Base-by-base conservation (phyloP, 2,329 filamentous ascomycete genomes). In the Colletotrichum sp. region DNA sequence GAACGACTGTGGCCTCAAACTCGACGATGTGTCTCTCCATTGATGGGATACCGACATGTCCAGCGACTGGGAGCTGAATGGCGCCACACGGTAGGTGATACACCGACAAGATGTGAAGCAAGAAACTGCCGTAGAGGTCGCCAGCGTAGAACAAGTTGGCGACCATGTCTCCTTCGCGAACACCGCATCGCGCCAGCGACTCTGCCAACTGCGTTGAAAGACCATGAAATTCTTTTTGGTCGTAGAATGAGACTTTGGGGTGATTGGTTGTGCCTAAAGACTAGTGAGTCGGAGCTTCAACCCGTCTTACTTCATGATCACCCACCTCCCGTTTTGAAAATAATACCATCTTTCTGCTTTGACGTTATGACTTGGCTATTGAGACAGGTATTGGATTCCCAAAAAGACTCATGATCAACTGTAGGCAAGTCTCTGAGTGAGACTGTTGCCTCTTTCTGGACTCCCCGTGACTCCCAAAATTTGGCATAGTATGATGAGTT, bases 71-170 rank as follows among this genome's bases (percentile, higher is more conserved):
- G 5, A 76, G 57, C 15, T 76, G 70, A 5, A 76, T 59, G 18
- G 73, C 70, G 16, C 73, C 73, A 16, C 57, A 30, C 6, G 73
- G 26, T 6, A 73, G 44, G 64, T 76, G 64, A 6, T 76, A 76
- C 15, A 76, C 73, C 4, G 73, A 76, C n/a, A 76, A 16, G 59
- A 73, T 55, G 44, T 76, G 73, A 49, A 76, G 34, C 32, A 76
- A 34, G 49, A 76, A 76, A 16, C 73, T 76, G 12, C 73, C 73
- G 28, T 76, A 76, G 21, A 76, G 70, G 49, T 76, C 73, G 21
- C 73, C 70, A 13, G 73, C 73, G 49, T 73, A 76, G n/a, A 76
- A 73, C 4, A 76, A 34, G 18, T 76, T 76, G 63, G 70, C 70
- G 2, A 76, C 70, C 62, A 73, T 62, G 64, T 76, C 73, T 1